A percentile compares a stretch with the other conserved stretches of the same genome.
phyloP scores from a whole-genome alignment of 805 yeast genomes.

The Candida silvicultrix region DNA sequence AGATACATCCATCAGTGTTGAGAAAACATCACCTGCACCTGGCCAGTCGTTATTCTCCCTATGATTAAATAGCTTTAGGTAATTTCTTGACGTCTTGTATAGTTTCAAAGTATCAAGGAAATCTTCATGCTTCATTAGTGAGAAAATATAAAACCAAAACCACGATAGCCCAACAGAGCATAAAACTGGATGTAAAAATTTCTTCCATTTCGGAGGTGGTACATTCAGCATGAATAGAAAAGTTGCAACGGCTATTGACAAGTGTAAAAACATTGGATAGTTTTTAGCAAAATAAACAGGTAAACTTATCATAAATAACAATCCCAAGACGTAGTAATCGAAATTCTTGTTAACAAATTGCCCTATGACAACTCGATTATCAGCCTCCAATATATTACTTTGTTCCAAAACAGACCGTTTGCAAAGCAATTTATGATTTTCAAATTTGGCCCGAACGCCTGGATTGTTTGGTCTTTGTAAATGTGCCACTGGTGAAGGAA shows the following conservation, averaged over 20 bases:
- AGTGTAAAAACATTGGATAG: conserved; percentile 55
- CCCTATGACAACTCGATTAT: conserved; percentile 24
- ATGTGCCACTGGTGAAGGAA: conserved; percentile 16
- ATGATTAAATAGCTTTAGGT: conserved; percentile 49
- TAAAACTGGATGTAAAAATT: conserved; percentile 64
- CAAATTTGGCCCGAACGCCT: conserved; percentile 6
- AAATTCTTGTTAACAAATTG: conserved; percentile 36
- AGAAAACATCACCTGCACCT: conserved; percentile 75
- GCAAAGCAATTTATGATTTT: conserved; percentile 14
- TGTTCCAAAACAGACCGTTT: conserved; percentile 17
- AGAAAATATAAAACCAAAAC: conserved; percentile 54
- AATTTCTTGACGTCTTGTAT: conserved; percentile 67
- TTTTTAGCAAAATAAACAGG: conserved; percentile 55
- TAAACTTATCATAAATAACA: conserved; percentile 46
- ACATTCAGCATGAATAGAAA: conserved; percentile 41
- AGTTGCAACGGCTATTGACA: conserved; percentile 51
- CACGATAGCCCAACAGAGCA: conserved; percentile 60
- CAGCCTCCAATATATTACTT: conserved; percentile 1
- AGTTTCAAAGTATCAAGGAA: conserved; percentile 45
- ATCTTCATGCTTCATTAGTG: conserved; percentile 41
- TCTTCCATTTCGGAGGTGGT: conserved; percentile 41
- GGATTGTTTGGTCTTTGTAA: conserved; percentile 10
- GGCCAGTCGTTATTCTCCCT: conserved; percentile 38
- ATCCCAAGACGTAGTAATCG: conserved; percentile 47
- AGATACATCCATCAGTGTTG: conserved; percentile 68